Evolutionary conservation across 371 early-diverging fungal genomes (phyloP).

Genomic region (Rhizopus microsporus): DNA sequence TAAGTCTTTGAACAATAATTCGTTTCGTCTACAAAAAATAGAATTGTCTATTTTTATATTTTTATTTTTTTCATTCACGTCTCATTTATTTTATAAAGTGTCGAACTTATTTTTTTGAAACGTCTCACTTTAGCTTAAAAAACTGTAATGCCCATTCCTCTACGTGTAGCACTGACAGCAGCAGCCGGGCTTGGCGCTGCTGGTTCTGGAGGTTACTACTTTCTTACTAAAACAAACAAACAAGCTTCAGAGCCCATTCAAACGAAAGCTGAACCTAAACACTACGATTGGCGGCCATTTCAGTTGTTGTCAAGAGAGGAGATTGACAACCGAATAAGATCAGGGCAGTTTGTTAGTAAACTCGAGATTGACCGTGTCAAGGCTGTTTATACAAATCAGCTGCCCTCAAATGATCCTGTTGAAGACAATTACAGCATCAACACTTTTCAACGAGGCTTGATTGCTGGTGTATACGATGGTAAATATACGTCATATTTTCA

Average conservation of each 20-base stretch:
- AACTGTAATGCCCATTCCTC: slow-evolving; percentile 19
- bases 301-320: slow-evolving; percentile 28
- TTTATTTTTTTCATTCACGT: no score
- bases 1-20: no score
- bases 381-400: slow-evolving; percentile 39
- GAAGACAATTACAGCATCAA: slow-evolving; percentile 50
- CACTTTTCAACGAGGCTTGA: slow-evolving; percentile 27
- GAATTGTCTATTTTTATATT: no score
- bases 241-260: neutral
- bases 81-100: no score
- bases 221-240: slow-evolving; percentile 1
- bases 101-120: no score
- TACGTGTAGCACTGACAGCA: slow-evolving; percentile 17
- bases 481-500: neutral
- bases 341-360: slow-evolving; percentile 33
- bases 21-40: no score
- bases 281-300: slow-evolving; percentile 38
- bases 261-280: slow-evolving; percentile 3
- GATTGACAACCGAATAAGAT: slow-evolving; percentile 33
- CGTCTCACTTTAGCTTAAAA: neutral
- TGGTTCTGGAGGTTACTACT: slow-evolving; percentile 10
- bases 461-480: slow-evolving; percentile 58
- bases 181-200: slow-evolving; percentile 23
- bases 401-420: slow-evolving; percentile 48
- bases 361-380: slow-evolving; percentile 23